Conservation (phyloP, 208 protist genomes). For the Crithidia mellificae region DNA sequence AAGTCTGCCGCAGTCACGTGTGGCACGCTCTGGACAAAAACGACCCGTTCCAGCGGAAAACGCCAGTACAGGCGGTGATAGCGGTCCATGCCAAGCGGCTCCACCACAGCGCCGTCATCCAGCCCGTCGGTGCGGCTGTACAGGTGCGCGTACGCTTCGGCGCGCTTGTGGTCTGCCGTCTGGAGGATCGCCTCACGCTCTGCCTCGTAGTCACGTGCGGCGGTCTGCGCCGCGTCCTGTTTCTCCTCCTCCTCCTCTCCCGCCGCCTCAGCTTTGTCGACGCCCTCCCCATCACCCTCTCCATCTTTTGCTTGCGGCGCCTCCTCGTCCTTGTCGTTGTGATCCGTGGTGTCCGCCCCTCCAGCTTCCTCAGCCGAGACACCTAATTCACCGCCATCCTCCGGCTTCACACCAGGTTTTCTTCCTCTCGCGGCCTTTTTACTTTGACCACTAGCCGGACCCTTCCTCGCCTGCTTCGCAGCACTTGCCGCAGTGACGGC, state of each 20-base stretch:
- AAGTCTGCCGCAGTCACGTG: constrained; percentile 31
- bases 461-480: constrained; percentile 3
- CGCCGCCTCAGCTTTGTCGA: background rate
- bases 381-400: background rate
- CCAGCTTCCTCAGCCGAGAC: too few relatives aligned
- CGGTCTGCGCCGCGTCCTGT: constrained; percentile 18
- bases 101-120: constrained; percentile 59
- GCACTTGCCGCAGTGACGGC: constrained; percentile 2
- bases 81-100: constrained; percentile 84
- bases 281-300: background rate
- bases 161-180: constrained; percentile 39
- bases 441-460: too few relatives aligned
- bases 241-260: constrained; percentile 4
- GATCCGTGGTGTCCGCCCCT: too few relatives aligned
- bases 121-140: constrained; percentile 48
- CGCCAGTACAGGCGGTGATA: constrained; percentile 88
- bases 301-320: too few relatives aligned
- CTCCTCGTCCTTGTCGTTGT: too few relatives aligned
- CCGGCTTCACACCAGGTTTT: background rate
- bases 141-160: constrained; percentile 36
- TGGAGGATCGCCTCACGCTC: constrained; percentile 40
- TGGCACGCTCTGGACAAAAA: constrained; percentile 73
- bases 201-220: constrained; percentile 32
- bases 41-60: constrained; percentile 68
- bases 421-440: background rate